Conservation (phyloP, 139 green algal genomes). For the Micromonas pusilla region DNA sequence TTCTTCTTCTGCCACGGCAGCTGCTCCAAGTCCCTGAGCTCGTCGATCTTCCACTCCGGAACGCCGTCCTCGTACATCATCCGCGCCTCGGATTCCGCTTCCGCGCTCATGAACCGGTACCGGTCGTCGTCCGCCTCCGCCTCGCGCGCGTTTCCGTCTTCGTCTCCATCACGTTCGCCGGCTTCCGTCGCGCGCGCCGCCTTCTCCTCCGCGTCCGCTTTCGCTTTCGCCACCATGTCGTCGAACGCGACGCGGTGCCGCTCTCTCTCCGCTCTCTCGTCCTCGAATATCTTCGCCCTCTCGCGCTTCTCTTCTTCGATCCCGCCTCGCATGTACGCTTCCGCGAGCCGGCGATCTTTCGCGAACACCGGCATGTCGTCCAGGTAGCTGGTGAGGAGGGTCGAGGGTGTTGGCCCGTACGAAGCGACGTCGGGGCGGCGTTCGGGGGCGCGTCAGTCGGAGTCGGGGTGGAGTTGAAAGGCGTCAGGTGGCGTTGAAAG, state of each 20-base stretch:
- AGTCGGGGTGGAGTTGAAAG: too few species aligned
- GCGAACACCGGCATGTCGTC: slow-evolving; percentile 30
- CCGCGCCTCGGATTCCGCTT: neutral
- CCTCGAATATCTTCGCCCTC: neutral
- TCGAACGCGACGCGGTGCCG: neutral
- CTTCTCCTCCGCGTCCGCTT: neutral
- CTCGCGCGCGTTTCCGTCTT: too few species aligned
- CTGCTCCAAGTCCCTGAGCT: neutral
- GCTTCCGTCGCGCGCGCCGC: neutral
- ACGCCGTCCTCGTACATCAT: neutral
- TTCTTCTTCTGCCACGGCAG: neutral
- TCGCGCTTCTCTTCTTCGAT: slow-evolving; percentile 5
- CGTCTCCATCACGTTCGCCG: too few species aligned
- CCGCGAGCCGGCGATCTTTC: slow-evolving; percentile 1
- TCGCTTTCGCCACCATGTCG: neutral
- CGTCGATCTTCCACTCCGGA: neutral
- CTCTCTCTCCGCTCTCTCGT: neutral
- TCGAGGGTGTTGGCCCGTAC: too few species aligned
- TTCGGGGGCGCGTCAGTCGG: too few species aligned
- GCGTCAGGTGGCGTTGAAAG: too few species aligned
- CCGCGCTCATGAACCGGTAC: neutral
- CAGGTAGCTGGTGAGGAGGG: slow-evolving; percentile 26
- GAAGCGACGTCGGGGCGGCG: too few species aligned
- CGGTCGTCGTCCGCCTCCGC: too few species aligned
- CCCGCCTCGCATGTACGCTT: slow-evolving; percentile 5